Evolutionary conservation across 129 eudicot genomes (phyloP).

Genomic region (Chrysanthemum lavandulifolium): DNA sequence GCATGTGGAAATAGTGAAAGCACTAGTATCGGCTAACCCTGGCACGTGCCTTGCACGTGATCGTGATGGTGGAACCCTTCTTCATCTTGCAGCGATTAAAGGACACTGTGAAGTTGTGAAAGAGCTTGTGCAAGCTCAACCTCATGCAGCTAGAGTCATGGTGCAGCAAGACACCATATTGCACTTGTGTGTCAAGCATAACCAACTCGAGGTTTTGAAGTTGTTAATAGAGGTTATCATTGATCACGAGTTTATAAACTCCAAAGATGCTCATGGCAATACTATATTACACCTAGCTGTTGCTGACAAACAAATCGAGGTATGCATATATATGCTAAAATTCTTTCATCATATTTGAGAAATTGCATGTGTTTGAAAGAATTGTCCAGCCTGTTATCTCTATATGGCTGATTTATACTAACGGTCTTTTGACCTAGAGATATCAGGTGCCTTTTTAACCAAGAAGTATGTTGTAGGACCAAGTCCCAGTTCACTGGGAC

Average conservation of each 20-base stretch:
- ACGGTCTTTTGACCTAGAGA: too few species aligned
- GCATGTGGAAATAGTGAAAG: constrained; percentile 33
- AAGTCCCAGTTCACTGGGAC: too few species aligned
- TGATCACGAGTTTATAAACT: constrained; percentile 37
- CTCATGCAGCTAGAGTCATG: constrained; percentile 38
- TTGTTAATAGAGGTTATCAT: constrained; percentile 21
- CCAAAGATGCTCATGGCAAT: constrained; percentile 44
- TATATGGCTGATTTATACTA: too few species aligned
- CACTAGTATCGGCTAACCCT: constrained; percentile 3
- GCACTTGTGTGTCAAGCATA: constrained; percentile 50
- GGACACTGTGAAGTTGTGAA: constrained; percentile 40
- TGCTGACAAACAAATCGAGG: constrained; percentile 38
- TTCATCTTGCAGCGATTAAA: constrained; percentile 62
- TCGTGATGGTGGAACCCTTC: constrained; percentile 48
- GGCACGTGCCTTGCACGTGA: constrained; percentile 39
- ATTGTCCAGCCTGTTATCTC: too few species aligned
- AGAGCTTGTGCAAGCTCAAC: constrained; percentile 35
- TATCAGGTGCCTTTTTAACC: too few species aligned
- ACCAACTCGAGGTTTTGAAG: constrained; percentile 44
- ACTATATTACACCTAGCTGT: constrained; percentile 46
- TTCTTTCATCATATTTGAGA: too few species aligned
- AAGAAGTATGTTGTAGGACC: too few species aligned
- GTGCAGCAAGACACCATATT: constrained; percentile 38
- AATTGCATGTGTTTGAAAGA: too few species aligned
- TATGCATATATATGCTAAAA: too few species aligned